These are phyloP conservation scores for Tolypocladium capitatum DNA, from an alignment of 2,329 filamentous ascomycete genomes.

Conservation along the genomic window DNA sequence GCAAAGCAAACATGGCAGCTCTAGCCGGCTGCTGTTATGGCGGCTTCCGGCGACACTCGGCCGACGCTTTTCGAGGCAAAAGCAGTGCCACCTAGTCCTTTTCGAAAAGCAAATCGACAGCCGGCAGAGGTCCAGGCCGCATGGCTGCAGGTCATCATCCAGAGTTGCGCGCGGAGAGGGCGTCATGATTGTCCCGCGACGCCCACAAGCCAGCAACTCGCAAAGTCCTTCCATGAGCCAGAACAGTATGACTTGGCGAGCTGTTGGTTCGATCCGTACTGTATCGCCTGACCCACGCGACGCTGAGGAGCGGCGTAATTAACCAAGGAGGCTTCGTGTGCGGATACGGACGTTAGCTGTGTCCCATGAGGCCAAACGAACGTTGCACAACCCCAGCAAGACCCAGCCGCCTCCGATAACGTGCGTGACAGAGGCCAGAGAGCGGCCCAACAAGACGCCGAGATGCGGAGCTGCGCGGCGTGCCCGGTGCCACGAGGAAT, in stretches of 20 bases:
- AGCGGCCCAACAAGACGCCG: background rate
- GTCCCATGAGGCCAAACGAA: background rate
- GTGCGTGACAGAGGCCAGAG: background rate
- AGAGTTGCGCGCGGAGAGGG: background rate
- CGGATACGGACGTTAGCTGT: background rate
- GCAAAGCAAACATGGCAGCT: slow-evolving; percentile 2
- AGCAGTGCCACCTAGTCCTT: background rate
- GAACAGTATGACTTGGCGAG: background rate
- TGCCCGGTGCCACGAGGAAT: background rate
- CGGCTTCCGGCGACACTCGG: background rate
- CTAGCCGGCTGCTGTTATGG: background rate
- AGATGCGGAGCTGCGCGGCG: no score
- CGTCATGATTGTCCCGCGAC: background rate
- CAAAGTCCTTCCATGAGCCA: background rate
- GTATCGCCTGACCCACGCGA: background rate
- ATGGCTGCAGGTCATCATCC: background rate
- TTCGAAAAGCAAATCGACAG: background rate
- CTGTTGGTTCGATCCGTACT: background rate
- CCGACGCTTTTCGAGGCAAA: background rate
- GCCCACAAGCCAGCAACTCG: background rate
- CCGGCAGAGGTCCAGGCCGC: background rate
- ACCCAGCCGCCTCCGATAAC: background rate
- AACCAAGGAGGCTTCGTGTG: background rate
- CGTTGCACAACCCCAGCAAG: background rate
- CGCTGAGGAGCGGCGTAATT: background rate